Conservation (phyloP, 2,329 filamentous ascomycete genomes). For the Stemphylium beticola region DNA sequence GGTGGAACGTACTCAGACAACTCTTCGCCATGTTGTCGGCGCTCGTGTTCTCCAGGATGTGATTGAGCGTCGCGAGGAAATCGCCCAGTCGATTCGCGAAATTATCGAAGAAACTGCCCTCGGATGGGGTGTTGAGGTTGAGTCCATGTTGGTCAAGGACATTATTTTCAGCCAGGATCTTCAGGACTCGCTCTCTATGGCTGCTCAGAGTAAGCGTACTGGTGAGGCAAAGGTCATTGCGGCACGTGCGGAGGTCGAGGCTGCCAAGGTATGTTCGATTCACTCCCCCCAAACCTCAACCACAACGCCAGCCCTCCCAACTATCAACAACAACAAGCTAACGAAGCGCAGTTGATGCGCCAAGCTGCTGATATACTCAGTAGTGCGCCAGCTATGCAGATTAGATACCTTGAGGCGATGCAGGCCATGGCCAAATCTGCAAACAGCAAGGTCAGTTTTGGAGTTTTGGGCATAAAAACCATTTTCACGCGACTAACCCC, state of each 20-base stretch:
- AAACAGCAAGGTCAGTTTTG: constrained; percentile 68
- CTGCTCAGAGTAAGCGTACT: constrained; percentile 96
- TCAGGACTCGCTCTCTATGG: constrained; percentile 97
- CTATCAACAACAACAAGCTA: too few relatives aligned
- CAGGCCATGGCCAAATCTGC: constrained; percentile 96
- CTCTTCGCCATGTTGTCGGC: constrained; percentile 93
- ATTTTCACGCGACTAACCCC: too few relatives aligned
- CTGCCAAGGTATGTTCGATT: constrained; percentile 67
- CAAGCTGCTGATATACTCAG: constrained; percentile 71
- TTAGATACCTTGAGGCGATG: constrained; percentile 91
- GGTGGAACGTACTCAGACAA: constrained; percentile 96
- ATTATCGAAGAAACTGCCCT: constrained; percentile 96
- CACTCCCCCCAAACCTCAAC: too few relatives aligned
- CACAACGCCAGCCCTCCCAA: too few relatives aligned
- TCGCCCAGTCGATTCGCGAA: constrained; percentile 91
- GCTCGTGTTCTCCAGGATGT: constrained; percentile 96
- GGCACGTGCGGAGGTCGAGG: constrained; percentile 94
- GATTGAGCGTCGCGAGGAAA: constrained; percentile 96
- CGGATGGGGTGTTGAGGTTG: constrained; percentile 94
- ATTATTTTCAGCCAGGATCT: constrained; percentile 96
- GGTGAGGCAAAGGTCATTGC: constrained; percentile 99
- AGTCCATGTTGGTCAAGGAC: constrained; percentile 99
- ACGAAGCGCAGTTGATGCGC: constrained; percentile 59
- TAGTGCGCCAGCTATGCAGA: constrained; percentile 85
- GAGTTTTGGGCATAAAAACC: too few relatives aligned